These are phyloP conservation scores for Kodamaea plutei DNA, from an alignment of 1,139 yeast genomes.

Conservation along the genomic window DNA sequence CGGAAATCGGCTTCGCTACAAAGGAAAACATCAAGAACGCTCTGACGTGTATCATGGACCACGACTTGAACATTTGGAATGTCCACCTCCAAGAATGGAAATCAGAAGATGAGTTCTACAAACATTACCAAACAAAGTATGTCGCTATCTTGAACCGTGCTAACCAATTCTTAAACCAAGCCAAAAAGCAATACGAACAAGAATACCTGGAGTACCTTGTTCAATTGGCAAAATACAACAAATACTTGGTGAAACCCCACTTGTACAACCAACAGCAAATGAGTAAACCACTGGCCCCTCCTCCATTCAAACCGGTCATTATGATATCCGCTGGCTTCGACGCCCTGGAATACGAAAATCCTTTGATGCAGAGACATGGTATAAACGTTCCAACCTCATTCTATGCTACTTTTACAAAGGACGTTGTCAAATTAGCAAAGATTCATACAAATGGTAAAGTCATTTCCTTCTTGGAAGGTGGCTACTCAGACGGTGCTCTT, in stretches of 20 bases:
- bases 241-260: constrained; percentile 29
- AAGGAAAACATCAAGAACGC: constrained; percentile 72
- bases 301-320: constrained; percentile 66
- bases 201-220: constrained; percentile 31
- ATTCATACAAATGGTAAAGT: constrained; percentile 61
- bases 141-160: constrained; percentile 64
- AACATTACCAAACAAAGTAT: constrained; percentile 59
- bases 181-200: constrained; percentile 43
- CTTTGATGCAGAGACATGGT: constrained; percentile 82
- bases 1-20: constrained; percentile 75
- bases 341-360: constrained; percentile 80
- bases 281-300: constrained; percentile 34
- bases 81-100: constrained; percentile 71
- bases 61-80: constrained; percentile 80
- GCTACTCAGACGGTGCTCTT: constrained; percentile 81
- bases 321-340: constrained; percentile 85
- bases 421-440: constrained; percentile 62
- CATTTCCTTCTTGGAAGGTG: constrained; percentile 77
- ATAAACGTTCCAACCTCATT: constrained; percentile 82
- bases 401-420: constrained; percentile 69
- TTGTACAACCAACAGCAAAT: constrained; percentile 21
- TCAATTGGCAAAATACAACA: constrained; percentile 25
- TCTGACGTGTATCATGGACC: constrained; percentile 76
- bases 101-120: constrained; percentile 60
- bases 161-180: constrained; percentile 55